These are phyloP conservation scores for Agrocybe pediades DNA, from an alignment of 768 basidiomycete species.

Conservation along the genomic window DNA sequence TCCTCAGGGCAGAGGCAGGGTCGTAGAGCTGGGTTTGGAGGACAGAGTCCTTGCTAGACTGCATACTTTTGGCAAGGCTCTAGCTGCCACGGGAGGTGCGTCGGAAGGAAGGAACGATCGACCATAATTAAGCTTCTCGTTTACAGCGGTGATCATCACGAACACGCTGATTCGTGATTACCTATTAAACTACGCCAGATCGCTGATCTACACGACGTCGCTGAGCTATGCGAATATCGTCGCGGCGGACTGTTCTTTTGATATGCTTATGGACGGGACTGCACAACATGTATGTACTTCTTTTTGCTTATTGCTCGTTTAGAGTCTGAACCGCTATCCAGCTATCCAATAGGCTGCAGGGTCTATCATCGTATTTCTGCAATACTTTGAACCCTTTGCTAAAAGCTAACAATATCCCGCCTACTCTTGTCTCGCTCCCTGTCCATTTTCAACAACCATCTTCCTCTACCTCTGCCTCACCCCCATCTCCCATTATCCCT, in stretches of 20 bases:
- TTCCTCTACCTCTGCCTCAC: conserved; percentile 14
- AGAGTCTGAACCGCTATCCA: conserved; percentile 12
- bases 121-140: conserved; percentile 1
- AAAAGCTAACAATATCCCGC: conserved; percentile 27
- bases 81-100: conserved; percentile 85
- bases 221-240: conserved; percentile 76
- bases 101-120: conserved; percentile 10
- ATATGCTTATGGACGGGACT: conserved; percentile 70
- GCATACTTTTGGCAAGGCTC: conserved; percentile 92
- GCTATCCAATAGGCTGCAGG: conserved; percentile 41
- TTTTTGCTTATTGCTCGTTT: background rate
- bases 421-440: conserved; percentile 39
- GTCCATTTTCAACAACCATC: conserved; percentile 36
- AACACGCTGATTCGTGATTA: conserved; percentile 76
- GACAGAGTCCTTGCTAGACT: conserved; percentile 73
- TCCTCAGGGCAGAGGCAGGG: conserved; percentile 71
- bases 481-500: conserved; percentile 80
- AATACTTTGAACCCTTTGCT: conserved; percentile 32
- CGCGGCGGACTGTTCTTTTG: conserved; percentile 77
- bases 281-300: conserved; percentile 52
- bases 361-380: conserved; percentile 45
- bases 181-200: conserved; percentile 88
- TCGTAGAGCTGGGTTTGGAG: conserved; percentile 70
- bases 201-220: conserved; percentile 91
- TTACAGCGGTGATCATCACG: conserved; percentile 73